phyloP scores from a whole-genome alignment of 192 early-diverging fungal genomes.

The Rhizophagus sp. region DNA sequence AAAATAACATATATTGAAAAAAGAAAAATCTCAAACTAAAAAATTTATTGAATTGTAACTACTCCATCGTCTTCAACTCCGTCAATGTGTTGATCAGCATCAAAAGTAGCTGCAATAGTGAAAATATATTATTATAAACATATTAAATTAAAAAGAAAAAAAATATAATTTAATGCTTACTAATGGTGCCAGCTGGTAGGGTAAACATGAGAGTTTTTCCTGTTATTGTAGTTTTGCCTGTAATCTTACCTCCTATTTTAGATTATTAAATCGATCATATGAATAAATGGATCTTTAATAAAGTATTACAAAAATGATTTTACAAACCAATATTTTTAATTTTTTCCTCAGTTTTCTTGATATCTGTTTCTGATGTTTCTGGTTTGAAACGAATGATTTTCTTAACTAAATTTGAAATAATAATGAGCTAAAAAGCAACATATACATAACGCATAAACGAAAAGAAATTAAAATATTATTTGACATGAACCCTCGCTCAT shows the following conservation, averaged over 20 bases:
- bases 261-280: background rate
- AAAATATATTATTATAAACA: background rate
- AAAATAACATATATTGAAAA: background rate
- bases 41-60: background rate
- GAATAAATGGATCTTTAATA: background rate
- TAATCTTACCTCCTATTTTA: background rate
- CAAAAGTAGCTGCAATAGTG: background rate
- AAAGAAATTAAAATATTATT: background rate
- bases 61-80: background rate
- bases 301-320: background rate
- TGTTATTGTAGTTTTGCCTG: background rate
- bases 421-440: background rate
- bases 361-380: background rate
- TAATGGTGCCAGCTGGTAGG: background rate
- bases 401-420: background rate
- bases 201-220: background rate
- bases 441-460: background rate
- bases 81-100: background rate
- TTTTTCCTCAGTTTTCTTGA: background rate
- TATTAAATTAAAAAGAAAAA: background rate
- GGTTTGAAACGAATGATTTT: background rate
- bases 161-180: background rate
- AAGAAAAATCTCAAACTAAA: background rate
- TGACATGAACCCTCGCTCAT: background rate
- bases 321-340: background rate